Evolutionary conservation across 495 filamentous ascomycete species (phyloP).

Genomic region (Penicillium turbatum): DNA sequence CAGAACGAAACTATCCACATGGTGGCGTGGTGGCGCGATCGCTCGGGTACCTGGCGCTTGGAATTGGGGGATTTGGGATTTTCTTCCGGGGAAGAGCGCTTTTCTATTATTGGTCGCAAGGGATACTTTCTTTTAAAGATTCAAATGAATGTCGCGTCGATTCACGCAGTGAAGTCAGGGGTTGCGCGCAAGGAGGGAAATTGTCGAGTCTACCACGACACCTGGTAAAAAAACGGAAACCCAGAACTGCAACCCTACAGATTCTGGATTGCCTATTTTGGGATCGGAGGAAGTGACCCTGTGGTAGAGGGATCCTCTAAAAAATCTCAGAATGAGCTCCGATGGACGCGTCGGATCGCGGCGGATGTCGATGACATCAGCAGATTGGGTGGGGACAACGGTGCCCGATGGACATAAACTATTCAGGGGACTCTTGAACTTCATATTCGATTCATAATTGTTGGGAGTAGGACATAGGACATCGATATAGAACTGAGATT

Average conservation of each 20-base stretch:
- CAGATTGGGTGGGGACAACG: background rate
- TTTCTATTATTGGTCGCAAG: constrained; percentile 4
- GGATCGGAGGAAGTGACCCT: background rate
- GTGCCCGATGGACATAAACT: too few species aligned
- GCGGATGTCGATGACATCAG: constrained; percentile 5
- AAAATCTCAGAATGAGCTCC: background rate
- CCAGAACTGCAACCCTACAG: constrained; percentile 2
- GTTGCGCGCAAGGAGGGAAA: constrained; percentile 1
- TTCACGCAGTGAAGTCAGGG: background rate
- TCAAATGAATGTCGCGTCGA: background rate
- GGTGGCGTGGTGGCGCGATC: background rate
- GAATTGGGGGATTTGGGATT: background rate
- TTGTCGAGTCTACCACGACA: background rate
- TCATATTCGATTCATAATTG: too few species aligned
- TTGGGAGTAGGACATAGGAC: too few species aligned
- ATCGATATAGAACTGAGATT: too few species aligned
- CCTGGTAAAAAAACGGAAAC: background rate
- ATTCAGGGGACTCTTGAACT: too few species aligned
- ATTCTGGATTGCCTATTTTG: background rate
- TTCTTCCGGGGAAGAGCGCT: background rate
- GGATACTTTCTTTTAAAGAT: background rate
- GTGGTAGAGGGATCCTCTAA: background rate
- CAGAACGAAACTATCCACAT: constrained; percentile 46
- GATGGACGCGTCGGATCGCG: background rate
- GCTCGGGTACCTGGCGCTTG: background rate